Evolutionary conservation across 192 early-diverging fungal genomes (phyloP).

Genomic region (Bifiguratus adelaidae): DNA sequence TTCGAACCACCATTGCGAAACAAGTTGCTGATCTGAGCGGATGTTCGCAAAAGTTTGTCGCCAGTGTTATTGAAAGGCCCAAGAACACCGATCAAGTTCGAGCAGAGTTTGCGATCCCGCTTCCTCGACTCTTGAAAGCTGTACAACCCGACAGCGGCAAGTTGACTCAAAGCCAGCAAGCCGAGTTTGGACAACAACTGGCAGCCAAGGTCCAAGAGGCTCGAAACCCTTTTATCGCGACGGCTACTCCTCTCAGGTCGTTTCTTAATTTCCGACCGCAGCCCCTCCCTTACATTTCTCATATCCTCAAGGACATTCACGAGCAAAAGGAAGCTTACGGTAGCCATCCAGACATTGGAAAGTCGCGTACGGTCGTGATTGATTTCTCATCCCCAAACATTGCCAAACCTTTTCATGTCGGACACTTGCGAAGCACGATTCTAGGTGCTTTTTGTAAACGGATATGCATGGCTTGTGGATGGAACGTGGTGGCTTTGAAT

Average conservation of each 20-base stretch:
- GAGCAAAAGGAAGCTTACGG: constrained; percentile 39
- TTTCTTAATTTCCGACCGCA: constrained; percentile 61
- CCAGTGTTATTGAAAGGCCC: constrained; percentile 15
- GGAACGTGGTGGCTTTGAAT: constrained; percentile 78
- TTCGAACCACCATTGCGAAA: constrained; percentile 22
- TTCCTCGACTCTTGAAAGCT: constrained; percentile 22
- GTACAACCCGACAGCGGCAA: too few relatives aligned
- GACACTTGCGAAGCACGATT: constrained; percentile 93
- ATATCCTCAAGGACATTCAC: constrained; percentile 40
- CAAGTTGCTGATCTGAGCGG: constrained; percentile 20
- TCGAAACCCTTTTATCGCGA: constrained; percentile 29
- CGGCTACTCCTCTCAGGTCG: constrained; percentile 37
- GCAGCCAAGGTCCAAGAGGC: too few relatives aligned
- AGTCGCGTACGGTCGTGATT: constrained; percentile 62
- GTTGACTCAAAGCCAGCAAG: too few relatives aligned
- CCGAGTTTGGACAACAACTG: too few relatives aligned
- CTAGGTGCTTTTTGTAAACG: constrained; percentile 84
- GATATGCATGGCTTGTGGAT: constrained; percentile 70
- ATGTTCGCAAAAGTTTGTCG: constrained; percentile 6
- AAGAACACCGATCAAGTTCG: constrained; percentile 20
- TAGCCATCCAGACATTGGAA: constrained; percentile 30
- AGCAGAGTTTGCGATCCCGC: constrained; percentile 15
- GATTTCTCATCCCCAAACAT: constrained; percentile 96
- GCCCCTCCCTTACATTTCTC: constrained; percentile 28
- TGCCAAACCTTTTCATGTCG: constrained; percentile 95